Evolutionary conservation across 495 filamentous ascomycete species (phyloP).

Genomic region (Durotheca rogersii): DNA sequence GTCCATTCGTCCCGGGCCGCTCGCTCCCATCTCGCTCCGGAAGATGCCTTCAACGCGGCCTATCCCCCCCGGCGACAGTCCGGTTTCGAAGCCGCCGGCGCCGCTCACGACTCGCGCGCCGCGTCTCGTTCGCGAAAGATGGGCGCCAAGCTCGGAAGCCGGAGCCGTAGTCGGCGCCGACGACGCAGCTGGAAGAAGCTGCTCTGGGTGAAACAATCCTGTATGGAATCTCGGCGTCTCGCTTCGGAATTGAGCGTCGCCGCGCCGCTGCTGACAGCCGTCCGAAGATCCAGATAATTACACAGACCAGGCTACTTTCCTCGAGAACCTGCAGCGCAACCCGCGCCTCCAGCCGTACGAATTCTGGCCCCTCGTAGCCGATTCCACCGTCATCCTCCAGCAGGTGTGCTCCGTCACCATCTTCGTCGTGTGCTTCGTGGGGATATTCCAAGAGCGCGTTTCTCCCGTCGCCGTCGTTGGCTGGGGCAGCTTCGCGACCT

Average conservation of each 20-base stretch:
- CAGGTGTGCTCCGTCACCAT: constrained; percentile 93
- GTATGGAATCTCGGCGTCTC: constrained; percentile 54
- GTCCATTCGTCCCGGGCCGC: constrained; percentile 43
- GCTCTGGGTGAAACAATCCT: constrained; percentile 96
- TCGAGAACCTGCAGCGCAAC: constrained; percentile 94
- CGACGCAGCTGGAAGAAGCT: constrained; percentile 87
- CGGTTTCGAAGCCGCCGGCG: constrained; percentile 40
- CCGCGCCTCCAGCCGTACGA: constrained; percentile 92
- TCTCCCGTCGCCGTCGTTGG: constrained; percentile 84
- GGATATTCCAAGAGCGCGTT: constrained; percentile 81
- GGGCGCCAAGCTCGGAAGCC: constrained; percentile 37
- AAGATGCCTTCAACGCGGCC: constrained; percentile 73
- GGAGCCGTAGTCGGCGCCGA: constrained; percentile 61
- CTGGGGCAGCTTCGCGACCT: constrained; percentile 77
- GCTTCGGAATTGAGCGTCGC: background rate
- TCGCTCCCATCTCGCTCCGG: constrained; percentile 67
- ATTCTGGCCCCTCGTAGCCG: constrained; percentile 94
- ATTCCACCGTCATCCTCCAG: constrained; percentile 95
- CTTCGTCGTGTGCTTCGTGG: constrained; percentile 90
- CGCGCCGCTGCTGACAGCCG: constrained; percentile 3
- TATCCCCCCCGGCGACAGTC: constrained; percentile 58
- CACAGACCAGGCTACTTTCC: constrained; percentile 92
- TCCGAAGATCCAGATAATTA: constrained; percentile 90
- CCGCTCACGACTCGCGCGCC: constrained; percentile 35
- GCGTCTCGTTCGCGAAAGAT: constrained; percentile 51